Evolutionary conservation across 257 asterid genomes (phyloP), one percentile per base, ranked within the genome.

Genomic region (Avicennia marina): DNA sequence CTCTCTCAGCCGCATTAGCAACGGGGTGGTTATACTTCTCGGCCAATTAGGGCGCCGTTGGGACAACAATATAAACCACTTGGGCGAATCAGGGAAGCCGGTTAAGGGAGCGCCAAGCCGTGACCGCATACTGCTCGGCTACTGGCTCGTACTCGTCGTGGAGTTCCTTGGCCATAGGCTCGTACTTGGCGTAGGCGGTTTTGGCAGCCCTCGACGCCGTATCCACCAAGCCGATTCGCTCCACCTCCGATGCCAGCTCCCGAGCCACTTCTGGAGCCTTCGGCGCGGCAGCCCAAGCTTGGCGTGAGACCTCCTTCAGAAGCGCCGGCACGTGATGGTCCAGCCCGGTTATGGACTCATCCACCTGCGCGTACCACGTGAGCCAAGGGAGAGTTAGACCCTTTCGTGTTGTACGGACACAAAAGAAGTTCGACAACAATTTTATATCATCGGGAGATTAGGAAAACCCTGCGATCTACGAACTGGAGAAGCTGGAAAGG

Each of bases 1-100:
- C 91, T 53, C 39, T 81, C 49, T 67, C 75, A 0, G 67, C 70
- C 24, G 79, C 63, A 15, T 52, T 60, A 4, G 64, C 62, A 67
- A 83, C 80, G 4, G 67, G 62, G 26, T 65, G 82, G 18, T 89
- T 89, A 52, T 89, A 89, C 65, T 76, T 79, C 72, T 83, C 97
- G 6, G 87, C 84, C 94, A 87, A 86, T 52, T 86, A 72, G 0
- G 84, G 82, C 1, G 79, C 95, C 27, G 94, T 83, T 0, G 97
- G 97, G 56, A 83, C 81, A 68, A 81, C 44, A 5, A 83, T 70
- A 31, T 77, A 86, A 38, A 87, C 94, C 69, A 78, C 73, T 55
- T 75, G 89, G 0, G 85, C 74, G 58, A 89, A 86, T 64, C 81
- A 46, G 0, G 97, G 94, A 25, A 81, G 80, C 65, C 63, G 68